Evolutionary conservation across 176 grass and related monocot species (phyloP).

Genomic region (Neostapfia colusana): DNA sequence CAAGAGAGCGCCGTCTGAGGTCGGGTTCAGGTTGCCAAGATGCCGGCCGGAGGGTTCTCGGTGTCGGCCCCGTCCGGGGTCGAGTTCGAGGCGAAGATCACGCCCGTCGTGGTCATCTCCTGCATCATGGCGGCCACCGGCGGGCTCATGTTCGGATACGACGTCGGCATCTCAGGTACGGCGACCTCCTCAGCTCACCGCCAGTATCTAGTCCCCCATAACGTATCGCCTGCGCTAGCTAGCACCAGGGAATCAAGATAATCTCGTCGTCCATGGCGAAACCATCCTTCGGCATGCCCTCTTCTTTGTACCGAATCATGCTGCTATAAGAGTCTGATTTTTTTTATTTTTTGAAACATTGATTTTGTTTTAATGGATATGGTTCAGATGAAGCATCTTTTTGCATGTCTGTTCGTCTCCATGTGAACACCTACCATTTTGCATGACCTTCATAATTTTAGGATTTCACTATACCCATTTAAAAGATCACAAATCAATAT

Average conservation of each 20-base stretch:
- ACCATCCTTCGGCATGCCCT: neutral
- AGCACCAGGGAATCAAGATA: neutral
- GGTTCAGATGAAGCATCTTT: neutral
- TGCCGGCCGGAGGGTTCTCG: constrained; percentile 76
- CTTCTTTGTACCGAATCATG: neutral
- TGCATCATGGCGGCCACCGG: constrained; percentile 96
- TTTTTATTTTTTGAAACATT: neutral
- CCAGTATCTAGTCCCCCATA: too few relatives aligned
- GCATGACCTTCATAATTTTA: neutral
- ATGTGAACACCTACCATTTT: neutral
- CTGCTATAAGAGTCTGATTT: neutral
- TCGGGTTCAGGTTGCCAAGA: constrained; percentile 18
- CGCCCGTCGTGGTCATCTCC: constrained; percentile 78
- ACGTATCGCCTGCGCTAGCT: neutral
- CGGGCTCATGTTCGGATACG: constrained; percentile 94
- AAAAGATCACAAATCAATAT: neutral
- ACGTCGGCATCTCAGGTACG: constrained; percentile 87
- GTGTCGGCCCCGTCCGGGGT: constrained; percentile 60
- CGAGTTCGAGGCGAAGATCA: constrained; percentile 96
- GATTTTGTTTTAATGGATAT: neutral
- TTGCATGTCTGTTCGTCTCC: neutral
- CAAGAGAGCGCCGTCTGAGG: neutral
- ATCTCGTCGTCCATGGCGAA: neutral
- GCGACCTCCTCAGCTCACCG: neutral
- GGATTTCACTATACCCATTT: neutral